Base-by-base conservation (phyloP, 2,329 filamentous ascomycete genomes). In the Exophiala viscosa region DNA sequence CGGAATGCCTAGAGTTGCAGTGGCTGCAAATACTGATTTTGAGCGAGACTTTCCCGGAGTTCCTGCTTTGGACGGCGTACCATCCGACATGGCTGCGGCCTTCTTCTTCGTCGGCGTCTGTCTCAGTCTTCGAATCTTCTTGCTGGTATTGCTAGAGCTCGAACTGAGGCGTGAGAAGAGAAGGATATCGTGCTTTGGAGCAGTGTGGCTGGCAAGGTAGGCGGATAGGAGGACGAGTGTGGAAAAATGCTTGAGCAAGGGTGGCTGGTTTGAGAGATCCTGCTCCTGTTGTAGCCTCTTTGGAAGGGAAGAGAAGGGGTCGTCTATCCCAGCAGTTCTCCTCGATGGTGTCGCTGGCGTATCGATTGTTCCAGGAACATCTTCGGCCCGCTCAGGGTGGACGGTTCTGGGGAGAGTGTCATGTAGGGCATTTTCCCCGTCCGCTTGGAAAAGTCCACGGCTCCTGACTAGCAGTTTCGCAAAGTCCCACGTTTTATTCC, bases 401-500 rank as follows among this genome's bases (percentile, higher is more conserved):
- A 39, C 2, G 38, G 45, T 67, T 61, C 48, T 3, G 63, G 69
- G 32, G 7, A 57, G 48, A 14, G 43, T 50, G 61, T 74, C 69
- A 18, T 73, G 67, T 17, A 77, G 65, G 20, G 70, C 66, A 4
- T 65, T 64, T 62, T 77, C 75, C 32, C 72, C 73, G 52, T 74
- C 71, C 13, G 70, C 65, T 42, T 74, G 71, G 62, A 77, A 76
- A 35, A 77, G 62, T 6, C 66, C 60, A 48, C 74, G 66, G 55
- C 75, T 75, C 43, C 66, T 69, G n/a, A 76, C 84, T 50, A 97
- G 79, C 6, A 99, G 76, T 57, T 88, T 86, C 11, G 88, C 85
- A 70, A 96, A 96, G 64, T 96, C 90, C 62, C 86, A 85, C 8
- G 87, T 83, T 1, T 80, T 79, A 62, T 86, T 84, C 32, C 35